Conservation (phyloP, 225 moss, liverwort and hornwort species). For the Marchantia paleacea region DNA sequence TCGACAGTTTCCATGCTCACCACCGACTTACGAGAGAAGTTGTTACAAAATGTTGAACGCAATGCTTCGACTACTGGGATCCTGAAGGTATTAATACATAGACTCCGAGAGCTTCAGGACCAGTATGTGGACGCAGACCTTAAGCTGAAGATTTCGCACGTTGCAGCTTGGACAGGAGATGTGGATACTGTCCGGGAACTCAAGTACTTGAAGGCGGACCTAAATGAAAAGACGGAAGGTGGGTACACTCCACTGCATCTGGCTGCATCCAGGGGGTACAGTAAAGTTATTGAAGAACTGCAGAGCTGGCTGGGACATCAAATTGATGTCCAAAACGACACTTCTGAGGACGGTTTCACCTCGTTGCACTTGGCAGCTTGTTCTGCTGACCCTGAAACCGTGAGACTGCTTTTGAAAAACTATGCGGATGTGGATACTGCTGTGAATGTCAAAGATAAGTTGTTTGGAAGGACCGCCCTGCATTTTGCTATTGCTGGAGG, state of each 20-base stretch:
- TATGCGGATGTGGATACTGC: too few species aligned
- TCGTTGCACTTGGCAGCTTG: too few species aligned
- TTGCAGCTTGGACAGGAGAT: slow-evolving; percentile 8
- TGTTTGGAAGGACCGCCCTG: slow-evolving; percentile 10
- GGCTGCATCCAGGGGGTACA: background rate
- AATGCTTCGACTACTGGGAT: too few species aligned
- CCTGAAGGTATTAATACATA: too few species aligned
- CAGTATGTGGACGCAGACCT: background rate
- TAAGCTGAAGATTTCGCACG: background rate
- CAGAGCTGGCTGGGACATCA: background rate
- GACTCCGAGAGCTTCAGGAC: background rate
- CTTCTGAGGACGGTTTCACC: too few species aligned
- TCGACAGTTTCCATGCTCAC: too few species aligned
- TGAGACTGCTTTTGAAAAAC: too few species aligned
- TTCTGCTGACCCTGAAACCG: too few species aligned
- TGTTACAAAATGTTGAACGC: too few species aligned
- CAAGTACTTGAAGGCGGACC: background rate
- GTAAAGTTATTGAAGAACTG: background rate
- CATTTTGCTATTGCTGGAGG: background rate
- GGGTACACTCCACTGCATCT: slow-evolving; percentile 6
- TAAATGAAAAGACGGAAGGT: background rate
- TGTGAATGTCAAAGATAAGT: background rate
- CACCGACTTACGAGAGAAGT: too few species aligned
- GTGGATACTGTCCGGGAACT: background rate
- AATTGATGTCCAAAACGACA: background rate